Conservation (phyloP, 805 yeast species). For the Metschnikowia santaceciliae region DNA sequence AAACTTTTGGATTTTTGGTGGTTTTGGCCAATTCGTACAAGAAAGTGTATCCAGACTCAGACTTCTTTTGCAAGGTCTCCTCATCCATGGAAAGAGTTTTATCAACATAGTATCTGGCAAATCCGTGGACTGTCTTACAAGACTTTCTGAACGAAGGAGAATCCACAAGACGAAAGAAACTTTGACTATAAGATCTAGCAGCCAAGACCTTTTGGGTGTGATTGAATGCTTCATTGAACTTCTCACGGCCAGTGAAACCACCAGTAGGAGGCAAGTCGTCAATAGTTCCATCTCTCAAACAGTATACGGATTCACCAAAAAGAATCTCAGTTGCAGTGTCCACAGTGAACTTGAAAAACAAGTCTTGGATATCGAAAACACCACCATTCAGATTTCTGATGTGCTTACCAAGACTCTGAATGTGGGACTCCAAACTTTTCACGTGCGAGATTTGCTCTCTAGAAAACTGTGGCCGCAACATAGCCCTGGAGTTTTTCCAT, state of each 20-base stretch:
- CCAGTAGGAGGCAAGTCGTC: conserved; percentile 20
- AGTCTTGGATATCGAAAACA: conserved; percentile 35
- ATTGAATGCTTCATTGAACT: conserved; percentile 35
- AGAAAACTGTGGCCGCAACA: conserved; percentile 44
- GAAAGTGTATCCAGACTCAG: conserved; percentile 28
- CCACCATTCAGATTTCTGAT: conserved; percentile 24
- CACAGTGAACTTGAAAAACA: conserved; percentile 37
- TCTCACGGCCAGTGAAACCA: conserved; percentile 29
- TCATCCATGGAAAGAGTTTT: conserved; percentile 15
- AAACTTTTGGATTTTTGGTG: conserved; percentile 32
- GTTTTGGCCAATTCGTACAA: conserved; percentile 38
- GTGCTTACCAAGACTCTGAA: conserved; percentile 33
- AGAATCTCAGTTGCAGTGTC: conserved; percentile 41
- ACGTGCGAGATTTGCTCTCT: conserved; percentile 43
- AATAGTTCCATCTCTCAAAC: conserved; percentile 29
- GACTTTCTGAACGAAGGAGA: conserved; percentile 27
- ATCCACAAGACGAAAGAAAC: conserved; percentile 25
- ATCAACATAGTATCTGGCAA: conserved; percentile 17
- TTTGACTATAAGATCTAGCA: conserved; percentile 31
- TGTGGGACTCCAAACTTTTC: conserved; percentile 36
- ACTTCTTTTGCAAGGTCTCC: conserved; percentile 14
- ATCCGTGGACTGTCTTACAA: conserved; percentile 24
- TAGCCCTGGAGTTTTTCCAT: conserved; percentile 41
- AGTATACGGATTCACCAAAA: conserved; percentile 37
- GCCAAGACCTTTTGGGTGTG: conserved; percentile 29